Base-by-base conservation (phyloP, 352 stramenopile species). In the Discostella stelligera region DNA sequence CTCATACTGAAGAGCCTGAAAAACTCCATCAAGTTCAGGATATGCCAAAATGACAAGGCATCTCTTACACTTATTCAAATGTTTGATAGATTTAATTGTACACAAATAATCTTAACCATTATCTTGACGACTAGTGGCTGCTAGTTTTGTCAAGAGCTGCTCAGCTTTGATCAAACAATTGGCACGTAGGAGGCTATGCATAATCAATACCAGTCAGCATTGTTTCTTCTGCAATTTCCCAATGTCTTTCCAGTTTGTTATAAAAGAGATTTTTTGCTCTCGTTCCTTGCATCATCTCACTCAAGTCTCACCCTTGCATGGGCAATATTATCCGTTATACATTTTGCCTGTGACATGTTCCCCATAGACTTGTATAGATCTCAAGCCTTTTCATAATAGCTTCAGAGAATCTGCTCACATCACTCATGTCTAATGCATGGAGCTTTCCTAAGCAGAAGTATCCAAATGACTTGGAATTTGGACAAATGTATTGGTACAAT, bases 1-100 rank as follows among this genome's bases (percentile, higher is more conserved):
- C 27, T 63, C 41, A 37, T 73, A 73, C 21, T 18, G 21, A 13
- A 73, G 25, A 21, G 65, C 65, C 16, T 59, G n/a, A 32, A 32
- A 32, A 5, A 6, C 27, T 32, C 27, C 27, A 5, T 32, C 27
- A 32, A 5, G 0, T 4, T 23, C 27, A 44, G 2, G 7, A 44
- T 10, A 10, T 11, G 23, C 48, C n/a, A 30, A 27, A 48, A 2
- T 32, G 27, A 32, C 25, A 27, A 49, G 4, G 16, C 16, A 11
- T 2, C 0, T 27, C 27, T 44, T 64, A 10, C 16, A 21, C 14
- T 14, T 64, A 13, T 44, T 11, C n/a, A 64, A 13, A 0, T 30
- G 25, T 27, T 14, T n/a, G 30, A 25, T 3, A 14, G 55, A 16
- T 49, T 14, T 11, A 0, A 7, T 25, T 7, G 64, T 71, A 11